These are phyloP conservation scores for Cordyceps cateniannulata DNA, from an alignment of 2,329 filamentous ascomycete genomes.

Conservation along the genomic window DNA sequence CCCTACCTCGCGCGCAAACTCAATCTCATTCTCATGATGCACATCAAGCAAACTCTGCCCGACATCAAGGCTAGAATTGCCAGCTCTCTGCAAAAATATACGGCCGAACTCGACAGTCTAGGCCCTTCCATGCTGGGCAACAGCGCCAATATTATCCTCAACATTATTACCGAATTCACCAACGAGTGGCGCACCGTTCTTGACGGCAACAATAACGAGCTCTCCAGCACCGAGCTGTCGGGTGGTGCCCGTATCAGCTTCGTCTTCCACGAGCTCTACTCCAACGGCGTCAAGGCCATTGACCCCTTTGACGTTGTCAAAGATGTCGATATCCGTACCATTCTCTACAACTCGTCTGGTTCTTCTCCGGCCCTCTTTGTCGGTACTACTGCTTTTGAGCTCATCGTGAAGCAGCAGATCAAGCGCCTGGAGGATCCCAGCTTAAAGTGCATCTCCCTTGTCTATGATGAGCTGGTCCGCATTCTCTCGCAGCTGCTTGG, in stretches of 20 bases:
- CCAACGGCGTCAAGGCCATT: constrained; percentile 94
- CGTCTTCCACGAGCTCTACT: constrained; percentile 97
- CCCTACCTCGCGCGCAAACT: constrained; percentile 95
- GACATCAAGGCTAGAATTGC: constrained; percentile 97
- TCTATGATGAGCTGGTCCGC: constrained; percentile 95
- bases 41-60: constrained; percentile 98
- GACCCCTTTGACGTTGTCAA: constrained; percentile 98
- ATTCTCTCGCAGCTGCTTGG: constrained; percentile 84
- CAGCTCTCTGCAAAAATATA: constrained; percentile 90
- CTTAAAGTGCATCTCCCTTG: constrained; percentile 92
- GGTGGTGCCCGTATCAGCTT: constrained; percentile 98
- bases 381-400: constrained; percentile 94
- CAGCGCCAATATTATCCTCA: constrained; percentile 91
- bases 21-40: constrained; percentile 99
- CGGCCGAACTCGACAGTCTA: constrained; percentile 69
- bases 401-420: constrained; percentile 98
- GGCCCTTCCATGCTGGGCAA: constrained; percentile 95
- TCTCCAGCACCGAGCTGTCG: constrained; percentile 89
- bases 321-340: constrained; percentile 93
- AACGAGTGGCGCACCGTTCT: constrained; percentile 96
- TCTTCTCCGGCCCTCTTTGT: constrained; percentile 95
- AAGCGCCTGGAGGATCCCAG: constrained; percentile 93
- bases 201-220: constrained; percentile 92
- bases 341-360: constrained; percentile 98
- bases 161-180: constrained; percentile 98